Evolutionary conservation across 2,329 filamentous ascomycete species (phyloP).

Genomic region (Akanthomyces dipterigenus): DNA sequence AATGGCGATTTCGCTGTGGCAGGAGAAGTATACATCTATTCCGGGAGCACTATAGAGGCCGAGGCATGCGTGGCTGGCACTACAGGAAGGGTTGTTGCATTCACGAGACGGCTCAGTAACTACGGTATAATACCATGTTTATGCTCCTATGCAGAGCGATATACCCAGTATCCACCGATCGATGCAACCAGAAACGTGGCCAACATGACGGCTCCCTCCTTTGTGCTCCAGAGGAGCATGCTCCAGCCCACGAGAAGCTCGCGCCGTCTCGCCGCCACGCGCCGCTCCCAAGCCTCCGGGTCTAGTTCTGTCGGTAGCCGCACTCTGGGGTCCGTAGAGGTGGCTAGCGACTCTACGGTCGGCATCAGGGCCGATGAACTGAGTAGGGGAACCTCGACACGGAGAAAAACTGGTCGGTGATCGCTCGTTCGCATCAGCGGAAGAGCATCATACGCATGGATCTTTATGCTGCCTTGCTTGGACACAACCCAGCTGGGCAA

Average conservation of each 20-base stretch:
- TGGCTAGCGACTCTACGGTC: constrained; percentile 18
- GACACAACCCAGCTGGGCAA: constrained; percentile 44
- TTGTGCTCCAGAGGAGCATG: constrained; percentile 49
- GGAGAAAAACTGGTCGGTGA: constrained; percentile 75
- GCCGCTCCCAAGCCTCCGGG: constrained; percentile 46
- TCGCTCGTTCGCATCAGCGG: constrained; percentile 79
- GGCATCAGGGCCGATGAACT: constrained; percentile 32
- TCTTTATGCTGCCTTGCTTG: constrained; percentile 30
- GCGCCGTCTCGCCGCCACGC: constrained; percentile 37
- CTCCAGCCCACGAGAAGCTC: constrained; percentile 47
- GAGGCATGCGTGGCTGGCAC: neutral
- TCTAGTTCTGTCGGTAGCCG: constrained; percentile 46
- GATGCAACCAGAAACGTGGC: constrained; percentile 35
- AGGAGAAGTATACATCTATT: neutral
- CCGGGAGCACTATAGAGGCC: neutral
- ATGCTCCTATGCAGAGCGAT: constrained; percentile 11
- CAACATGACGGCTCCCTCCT: constrained; percentile 41
- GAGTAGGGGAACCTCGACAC: constrained; percentile 58
- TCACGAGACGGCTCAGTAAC: neutral
- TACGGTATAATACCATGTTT: neutral
- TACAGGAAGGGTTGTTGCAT: neutral
- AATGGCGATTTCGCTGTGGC: neutral
- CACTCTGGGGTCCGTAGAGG: constrained; percentile 35
- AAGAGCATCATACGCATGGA: constrained; percentile 67
- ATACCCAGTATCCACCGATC: constrained; percentile 40